Base-by-base conservation (phyloP, 139 green algal species). In the Tetradesmus lagerheimii region DNA sequence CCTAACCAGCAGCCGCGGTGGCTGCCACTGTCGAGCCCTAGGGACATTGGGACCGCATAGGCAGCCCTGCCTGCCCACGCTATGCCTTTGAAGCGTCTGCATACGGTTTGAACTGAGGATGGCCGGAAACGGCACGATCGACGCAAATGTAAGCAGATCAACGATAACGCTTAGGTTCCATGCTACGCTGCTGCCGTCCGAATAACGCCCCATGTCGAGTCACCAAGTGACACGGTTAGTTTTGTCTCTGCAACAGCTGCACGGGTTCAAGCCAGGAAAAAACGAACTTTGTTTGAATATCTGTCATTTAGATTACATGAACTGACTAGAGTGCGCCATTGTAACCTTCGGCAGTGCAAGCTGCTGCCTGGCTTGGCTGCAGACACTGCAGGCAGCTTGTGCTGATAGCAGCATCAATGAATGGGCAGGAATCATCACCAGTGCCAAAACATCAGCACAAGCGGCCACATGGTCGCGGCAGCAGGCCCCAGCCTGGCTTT, bases 181-280 rank as follows among this genome's bases (percentile, higher is more conserved):
- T 71, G 57, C 57, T 31, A 31, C 8, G 20, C 57, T 31, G 23
- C 25, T 71, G 57, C 23, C 57, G 23, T 71, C 57, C 23, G 15
- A 71, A 62, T 62, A 31, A 71, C 2, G 57, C 3, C 50, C 14
- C 20, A 11, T 71, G 57, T 31, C 57, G 20, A 71, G 57, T 71
- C 57, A 71, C 57, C 57, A 71, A 71, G 57, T 71, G 57, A 71
- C 57, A 71, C 57, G 57, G 57, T 71, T 71, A 31, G 57, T 71
- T 31, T 31, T 31, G 57, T 71, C 57, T 31, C 57, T 71, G 57
- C 57, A 31, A 31, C 23, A n/a, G 23, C 57, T 71, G 57, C 57
- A 71, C 57, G 20, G 23, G 20, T 31, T 31, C 0, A 31, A 71
- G 57, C 25, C 50, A 64, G 23, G 14, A 64, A 20, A 11, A 50